These are phyloP conservation scores for Capsella bursapastoris DNA, from an alignment of 345 rosid species.

Conservation along the genomic window DNA sequence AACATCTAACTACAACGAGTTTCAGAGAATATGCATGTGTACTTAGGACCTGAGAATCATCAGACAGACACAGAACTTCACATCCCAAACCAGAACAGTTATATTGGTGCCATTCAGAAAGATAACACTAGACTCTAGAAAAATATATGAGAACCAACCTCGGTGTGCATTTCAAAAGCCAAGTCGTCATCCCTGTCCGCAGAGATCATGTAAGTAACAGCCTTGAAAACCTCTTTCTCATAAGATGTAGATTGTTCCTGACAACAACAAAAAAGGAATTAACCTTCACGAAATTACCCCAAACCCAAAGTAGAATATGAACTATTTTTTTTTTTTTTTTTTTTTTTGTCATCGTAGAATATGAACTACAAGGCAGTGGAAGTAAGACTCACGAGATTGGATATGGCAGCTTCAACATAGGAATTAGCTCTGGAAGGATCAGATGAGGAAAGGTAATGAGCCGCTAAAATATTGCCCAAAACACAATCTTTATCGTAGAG, in stretches of 20 bases:
- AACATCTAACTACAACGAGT: background rate
- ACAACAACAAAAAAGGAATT: background rate
- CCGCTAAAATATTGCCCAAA: slow-evolving; percentile 78
- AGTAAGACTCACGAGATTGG: slow-evolving; percentile 55
- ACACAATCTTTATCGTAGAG: slow-evolving; percentile 68
- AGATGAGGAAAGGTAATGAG: slow-evolving; percentile 60
- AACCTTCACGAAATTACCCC: background rate
- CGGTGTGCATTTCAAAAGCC: slow-evolving; percentile 65
- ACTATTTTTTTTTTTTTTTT: background rate
- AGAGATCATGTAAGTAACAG: slow-evolving; percentile 59
- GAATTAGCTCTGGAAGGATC: slow-evolving; percentile 52
- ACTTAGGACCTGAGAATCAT: background rate
- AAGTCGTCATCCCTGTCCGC: slow-evolving; percentile 69
- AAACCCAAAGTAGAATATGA: background rate
- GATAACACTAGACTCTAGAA: background rate
- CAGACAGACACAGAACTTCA: background rate
- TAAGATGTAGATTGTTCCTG: slow-evolving; percentile 78
- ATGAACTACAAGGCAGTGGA: slow-evolving; percentile 4
- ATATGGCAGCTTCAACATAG: slow-evolving; percentile 59
- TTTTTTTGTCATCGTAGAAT: background rate
- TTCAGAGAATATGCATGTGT: slow-evolving; percentile 5
- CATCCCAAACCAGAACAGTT: background rate
- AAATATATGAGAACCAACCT: slow-evolving; percentile 48
- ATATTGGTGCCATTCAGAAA: background rate
- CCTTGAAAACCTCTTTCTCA: slow-evolving; percentile 74